These are phyloP conservation scores for Coemansia sp. DNA, from an alignment of 192 early-diverging fungal species.

Conservation along the genomic window DNA sequence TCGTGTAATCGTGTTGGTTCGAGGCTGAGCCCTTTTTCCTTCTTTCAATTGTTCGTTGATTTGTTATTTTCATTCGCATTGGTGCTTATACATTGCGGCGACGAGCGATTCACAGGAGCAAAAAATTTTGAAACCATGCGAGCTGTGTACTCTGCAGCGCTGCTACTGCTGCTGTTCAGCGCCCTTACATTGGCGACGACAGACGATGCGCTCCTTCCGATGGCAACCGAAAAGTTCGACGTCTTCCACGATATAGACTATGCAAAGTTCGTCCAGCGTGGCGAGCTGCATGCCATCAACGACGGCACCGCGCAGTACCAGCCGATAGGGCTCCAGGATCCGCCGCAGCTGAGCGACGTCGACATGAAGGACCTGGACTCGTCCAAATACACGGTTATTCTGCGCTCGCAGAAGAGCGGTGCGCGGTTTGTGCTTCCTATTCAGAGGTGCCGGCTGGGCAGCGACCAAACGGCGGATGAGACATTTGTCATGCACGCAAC, in stretches of 20 bases:
- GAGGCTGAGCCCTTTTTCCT: background rate
- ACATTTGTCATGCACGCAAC: constrained; percentile 36
- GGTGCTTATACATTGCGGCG: background rate
- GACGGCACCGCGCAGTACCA: constrained; percentile 36
- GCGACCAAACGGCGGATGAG: constrained; percentile 23
- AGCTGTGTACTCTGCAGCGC: background rate
- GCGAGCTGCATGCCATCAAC: constrained; percentile 26
- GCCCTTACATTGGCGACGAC: background rate
- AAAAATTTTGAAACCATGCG: background rate
- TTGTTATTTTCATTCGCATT: background rate
- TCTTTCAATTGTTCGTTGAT: background rate
- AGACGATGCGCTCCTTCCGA: background rate
- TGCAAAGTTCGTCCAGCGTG: constrained; percentile 30
- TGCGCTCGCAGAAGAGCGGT: constrained; percentile 19
- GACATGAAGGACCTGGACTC: background rate
- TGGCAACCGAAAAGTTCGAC: constrained; percentile 17
- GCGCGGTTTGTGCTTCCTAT: constrained; percentile 17
- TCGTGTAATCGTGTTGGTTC: background rate
- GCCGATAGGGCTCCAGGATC: constrained; percentile 5
- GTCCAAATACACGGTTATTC: constrained; percentile 18
- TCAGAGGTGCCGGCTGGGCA: constrained; percentile 20
- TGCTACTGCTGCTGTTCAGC: constrained; percentile 4
- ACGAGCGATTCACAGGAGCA: background rate
- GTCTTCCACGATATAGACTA: constrained; percentile 29
- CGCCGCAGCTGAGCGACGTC: constrained; percentile 7